A percentile compares a stretch with the other conserved stretches of the same genome.
Evolutionary conservation across 345 rosid species (phyloP).

Genomic region (Citrus glauca): DNA sequence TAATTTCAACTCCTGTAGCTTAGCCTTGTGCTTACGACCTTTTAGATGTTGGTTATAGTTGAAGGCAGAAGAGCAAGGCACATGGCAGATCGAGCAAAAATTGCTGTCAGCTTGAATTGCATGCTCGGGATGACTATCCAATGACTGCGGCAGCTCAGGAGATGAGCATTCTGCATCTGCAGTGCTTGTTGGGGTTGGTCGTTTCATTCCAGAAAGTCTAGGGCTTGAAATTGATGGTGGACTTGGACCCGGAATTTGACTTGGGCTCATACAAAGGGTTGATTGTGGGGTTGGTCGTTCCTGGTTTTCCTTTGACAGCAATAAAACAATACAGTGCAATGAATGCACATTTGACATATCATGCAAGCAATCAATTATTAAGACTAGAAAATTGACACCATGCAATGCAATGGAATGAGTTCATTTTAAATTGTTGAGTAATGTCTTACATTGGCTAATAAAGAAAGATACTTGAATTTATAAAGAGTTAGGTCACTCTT

Average conservation of each 20-base stretch:
- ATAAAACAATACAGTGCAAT: background rate
- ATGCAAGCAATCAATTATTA: background rate
- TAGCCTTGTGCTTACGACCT: conserved; percentile 24
- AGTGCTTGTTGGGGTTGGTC: background rate
- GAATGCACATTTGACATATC: background rate
- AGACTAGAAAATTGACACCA: background rate
- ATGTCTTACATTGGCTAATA: too few species aligned
- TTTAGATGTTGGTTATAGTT: conserved; percentile 19
- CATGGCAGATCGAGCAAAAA: conserved; percentile 23
- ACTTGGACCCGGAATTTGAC: background rate
- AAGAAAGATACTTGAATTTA: too few species aligned
- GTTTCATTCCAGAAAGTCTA: conserved; percentile 5
- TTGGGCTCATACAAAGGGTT: background rate
- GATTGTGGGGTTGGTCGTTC: background rate
- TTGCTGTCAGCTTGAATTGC: background rate
- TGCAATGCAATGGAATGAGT: background rate
- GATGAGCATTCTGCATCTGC: conserved; percentile 1
- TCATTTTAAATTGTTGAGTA: background rate
- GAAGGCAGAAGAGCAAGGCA: conserved; percentile 9
- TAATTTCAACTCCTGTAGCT: conserved; percentile 3
- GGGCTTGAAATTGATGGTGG: background rate
- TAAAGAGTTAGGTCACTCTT: too few species aligned
- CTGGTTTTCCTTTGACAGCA: background rate
- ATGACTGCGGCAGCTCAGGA: background rate
- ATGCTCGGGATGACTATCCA: background rate